These are phyloP conservation scores for Gossypium rotundifolium DNA, from an alignment of 345 rosid species.

Conservation along the genomic window DNA sequence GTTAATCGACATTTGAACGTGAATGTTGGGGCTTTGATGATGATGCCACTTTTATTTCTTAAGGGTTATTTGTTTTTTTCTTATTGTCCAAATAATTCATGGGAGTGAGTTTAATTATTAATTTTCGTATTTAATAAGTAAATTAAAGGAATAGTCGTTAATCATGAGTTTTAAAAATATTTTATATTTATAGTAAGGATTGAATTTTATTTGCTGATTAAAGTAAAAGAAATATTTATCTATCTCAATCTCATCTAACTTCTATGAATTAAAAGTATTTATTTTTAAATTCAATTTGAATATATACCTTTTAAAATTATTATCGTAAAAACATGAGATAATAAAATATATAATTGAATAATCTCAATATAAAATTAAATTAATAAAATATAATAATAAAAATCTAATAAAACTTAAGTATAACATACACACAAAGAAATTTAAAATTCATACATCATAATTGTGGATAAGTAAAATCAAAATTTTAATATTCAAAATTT, in stretches of 20 bases:
- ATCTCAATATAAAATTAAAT: too few species aligned
- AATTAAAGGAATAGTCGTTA: fast-evolving
- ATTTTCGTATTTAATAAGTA: too few species aligned
- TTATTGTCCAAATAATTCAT: fast-evolving
- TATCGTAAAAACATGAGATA: too few species aligned
- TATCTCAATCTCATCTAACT: fast-evolving
- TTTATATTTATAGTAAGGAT: fast-evolving
- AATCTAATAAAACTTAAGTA: too few species aligned
- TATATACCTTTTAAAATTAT: too few species aligned
- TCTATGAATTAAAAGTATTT: fast-evolving
- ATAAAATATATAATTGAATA: too few species aligned
- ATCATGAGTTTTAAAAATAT: fast-evolving
- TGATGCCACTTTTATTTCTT: neutral
- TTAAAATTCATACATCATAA: too few species aligned
- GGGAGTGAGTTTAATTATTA: fast-evolving
- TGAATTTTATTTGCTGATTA: fast-evolving
- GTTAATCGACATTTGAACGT: neutral
- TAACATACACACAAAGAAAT: too few species aligned
- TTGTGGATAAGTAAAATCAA: too few species aligned
- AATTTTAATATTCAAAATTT: too few species aligned
- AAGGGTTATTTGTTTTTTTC: neutral
- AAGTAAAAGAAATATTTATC: fast-evolving
- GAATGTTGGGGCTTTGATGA: neutral
- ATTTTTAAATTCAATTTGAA: fast-evolving
- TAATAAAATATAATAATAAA: too few species aligned